Percentiles rank a stretch among this genome's conserved stretches.
Evolutionary conservation across 192 early-diverging fungal genomes (phyloP).

Genomic region (Podila epigama): DNA sequence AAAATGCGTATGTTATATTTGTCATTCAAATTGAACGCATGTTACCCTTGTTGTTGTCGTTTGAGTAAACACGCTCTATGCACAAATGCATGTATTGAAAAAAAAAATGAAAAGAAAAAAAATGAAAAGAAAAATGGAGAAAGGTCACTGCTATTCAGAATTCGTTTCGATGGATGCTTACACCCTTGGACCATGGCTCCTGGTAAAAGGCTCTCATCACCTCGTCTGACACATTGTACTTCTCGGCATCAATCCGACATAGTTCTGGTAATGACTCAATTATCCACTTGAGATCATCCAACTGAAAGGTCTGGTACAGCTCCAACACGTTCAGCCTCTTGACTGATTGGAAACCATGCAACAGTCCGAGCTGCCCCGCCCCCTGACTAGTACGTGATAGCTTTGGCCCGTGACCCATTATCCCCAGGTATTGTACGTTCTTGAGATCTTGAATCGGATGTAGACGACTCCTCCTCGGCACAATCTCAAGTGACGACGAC

Average conservation of each 20-base stretch:
- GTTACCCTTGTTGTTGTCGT: too few species aligned
- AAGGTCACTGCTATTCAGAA: neutral
- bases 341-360: slow-evolving; percentile 28
- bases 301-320: slow-evolving; percentile 35
- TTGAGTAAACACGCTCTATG: too few species aligned
- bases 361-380: neutral
- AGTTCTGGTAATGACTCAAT: slow-evolving; percentile 23
- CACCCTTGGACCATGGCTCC: slow-evolving; percentile 4
- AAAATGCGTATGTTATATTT: too few species aligned
- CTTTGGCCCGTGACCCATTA: slow-evolving; percentile 35
- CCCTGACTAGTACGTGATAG: slow-evolving; percentile 5
- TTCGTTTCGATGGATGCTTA: slow-evolving; percentile 27
- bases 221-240: slow-evolving; percentile 37
- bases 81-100: neutral
- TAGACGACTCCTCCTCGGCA: slow-evolving; percentile 1
- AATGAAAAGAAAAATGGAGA: neutral
- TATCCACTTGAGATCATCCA: slow-evolving; percentile 36
- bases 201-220: slow-evolving; percentile 11
- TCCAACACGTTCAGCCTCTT: slow-evolving; percentile 27
- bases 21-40: too few species aligned
- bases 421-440: slow-evolving; percentile 27
- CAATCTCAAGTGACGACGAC: neutral
- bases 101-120: neutral
- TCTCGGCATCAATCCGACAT: slow-evolving; percentile 40
- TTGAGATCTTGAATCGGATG: slow-evolving; percentile 32